Conservation (phyloP, 2,329 filamentous ascomycete species). For the Botryotinia narcissicola region DNA sequence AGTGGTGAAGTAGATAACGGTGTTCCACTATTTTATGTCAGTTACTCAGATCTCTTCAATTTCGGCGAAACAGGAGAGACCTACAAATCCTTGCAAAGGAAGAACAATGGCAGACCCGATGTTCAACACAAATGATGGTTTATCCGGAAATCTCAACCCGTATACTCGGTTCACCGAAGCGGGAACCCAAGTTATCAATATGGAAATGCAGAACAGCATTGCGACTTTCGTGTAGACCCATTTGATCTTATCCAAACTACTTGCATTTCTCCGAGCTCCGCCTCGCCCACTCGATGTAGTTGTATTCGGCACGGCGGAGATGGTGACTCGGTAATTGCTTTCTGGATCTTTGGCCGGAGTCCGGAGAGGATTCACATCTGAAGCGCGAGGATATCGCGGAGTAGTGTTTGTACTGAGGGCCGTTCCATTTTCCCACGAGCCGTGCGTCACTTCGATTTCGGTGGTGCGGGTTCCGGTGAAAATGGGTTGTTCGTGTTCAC, state of each 20-base stretch:
- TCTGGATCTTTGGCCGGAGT: slow-evolving; percentile 4
- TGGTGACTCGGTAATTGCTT: slow-evolving; percentile 23
- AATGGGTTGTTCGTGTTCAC: slow-evolving; percentile 1
- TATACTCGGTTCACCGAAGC: slow-evolving; percentile 75
- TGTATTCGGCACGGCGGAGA: slow-evolving; percentile 14
- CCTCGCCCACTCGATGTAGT: neutral
- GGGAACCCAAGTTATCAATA: slow-evolving; percentile 72
- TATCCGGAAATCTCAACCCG: slow-evolving; percentile 55
- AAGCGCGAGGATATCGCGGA: neutral
- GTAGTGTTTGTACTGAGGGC: neutral
- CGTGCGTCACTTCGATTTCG: slow-evolving; percentile 30
- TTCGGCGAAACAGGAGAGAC: no score
- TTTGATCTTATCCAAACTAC: slow-evolving; percentile 55
- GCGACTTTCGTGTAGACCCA: slow-evolving; percentile 69
- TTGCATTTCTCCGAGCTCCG: neutral
- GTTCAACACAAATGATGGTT: slow-evolving; percentile 58
- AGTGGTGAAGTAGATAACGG: slow-evolving; percentile 70
- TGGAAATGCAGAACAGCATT: slow-evolving; percentile 67
- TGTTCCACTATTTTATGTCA: slow-evolving; percentile 58
- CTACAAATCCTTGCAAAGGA: slow-evolving; percentile 69
- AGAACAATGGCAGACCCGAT: slow-evolving; percentile 70
- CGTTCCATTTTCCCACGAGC: slow-evolving; percentile 11
- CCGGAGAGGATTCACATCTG: neutral
- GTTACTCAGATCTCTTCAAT: neutral
- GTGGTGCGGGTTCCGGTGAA: slow-evolving; percentile 29